These are phyloP conservation scores for Lactifluus piperatus DNA, from an alignment of 768 basidiomycete genomes.

Conservation along the genomic window DNA sequence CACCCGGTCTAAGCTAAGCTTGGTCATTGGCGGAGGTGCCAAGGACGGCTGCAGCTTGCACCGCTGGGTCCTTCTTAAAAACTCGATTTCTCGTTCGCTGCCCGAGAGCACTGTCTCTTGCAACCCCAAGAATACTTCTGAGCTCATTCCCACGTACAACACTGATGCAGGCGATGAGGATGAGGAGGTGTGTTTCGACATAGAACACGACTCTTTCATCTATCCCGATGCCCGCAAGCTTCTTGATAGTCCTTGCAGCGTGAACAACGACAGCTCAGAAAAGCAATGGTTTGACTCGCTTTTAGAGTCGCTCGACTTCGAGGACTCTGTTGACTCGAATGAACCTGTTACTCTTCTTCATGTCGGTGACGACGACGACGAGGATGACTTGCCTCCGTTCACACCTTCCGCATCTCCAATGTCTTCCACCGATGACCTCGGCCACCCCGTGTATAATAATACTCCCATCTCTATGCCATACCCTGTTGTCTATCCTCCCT, in stretches of 20 bases:
- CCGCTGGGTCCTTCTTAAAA: conserved; percentile 85
- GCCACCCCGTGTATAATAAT: conserved; percentile 41
- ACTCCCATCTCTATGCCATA: conserved; percentile 42
- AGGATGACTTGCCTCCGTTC: conserved; percentile 46
- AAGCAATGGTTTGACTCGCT: conserved; percentile 78
- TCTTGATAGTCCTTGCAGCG: conserved; percentile 27
- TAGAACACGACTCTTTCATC: conserved; percentile 62
- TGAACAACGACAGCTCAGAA: conserved; percentile 46
- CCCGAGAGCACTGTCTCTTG: conserved; percentile 31
- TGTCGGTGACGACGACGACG: conserved; percentile 61
- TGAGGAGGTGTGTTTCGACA: conserved; percentile 38
- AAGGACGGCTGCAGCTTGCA: conserved; percentile 70
- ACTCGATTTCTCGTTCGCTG: conserved; percentile 57
- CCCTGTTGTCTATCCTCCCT: conserved; percentile 60
- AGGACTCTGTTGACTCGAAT: conserved; percentile 48
- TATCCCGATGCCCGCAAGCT: conserved; percentile 69
- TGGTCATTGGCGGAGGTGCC: conserved; percentile 41
- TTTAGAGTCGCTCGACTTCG: conserved; percentile 61
- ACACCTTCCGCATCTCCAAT: conserved; percentile 62
- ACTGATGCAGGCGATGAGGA: conserved; percentile 37
- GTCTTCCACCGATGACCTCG: conserved; percentile 72
- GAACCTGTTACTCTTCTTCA: conserved; percentile 41
- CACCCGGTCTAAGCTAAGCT: conserved; percentile 47
- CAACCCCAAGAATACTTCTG: conserved; percentile 21
- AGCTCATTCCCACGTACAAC: conserved; percentile 31